Percentiles rank a stretch among this genome's conserved stretches.
phyloP scores from a whole-genome alignment of 495 filamentous ascomycete species.

The Podospora didyma region DNA sequence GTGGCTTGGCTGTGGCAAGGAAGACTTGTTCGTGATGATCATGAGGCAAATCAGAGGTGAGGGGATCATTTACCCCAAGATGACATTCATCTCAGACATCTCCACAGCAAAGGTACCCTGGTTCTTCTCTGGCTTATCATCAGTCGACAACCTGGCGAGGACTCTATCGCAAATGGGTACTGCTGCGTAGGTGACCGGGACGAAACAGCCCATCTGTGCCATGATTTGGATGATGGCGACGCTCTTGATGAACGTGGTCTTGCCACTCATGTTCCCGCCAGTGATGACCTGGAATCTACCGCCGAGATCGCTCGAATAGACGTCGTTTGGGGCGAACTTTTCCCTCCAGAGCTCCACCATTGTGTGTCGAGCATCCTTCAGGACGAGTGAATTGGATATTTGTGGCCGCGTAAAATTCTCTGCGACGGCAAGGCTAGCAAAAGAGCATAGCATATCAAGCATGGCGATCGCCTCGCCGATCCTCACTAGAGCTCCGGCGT shows the following conservation, averaged over 20 bases:
- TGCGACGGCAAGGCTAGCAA: constrained; percentile 71
- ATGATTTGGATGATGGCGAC: constrained; percentile 83
- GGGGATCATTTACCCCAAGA: constrained; percentile 59
- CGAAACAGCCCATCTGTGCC: constrained; percentile 90
- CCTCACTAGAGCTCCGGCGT: constrained; percentile 68
- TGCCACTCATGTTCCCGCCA: constrained; percentile 98
- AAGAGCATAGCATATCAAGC: constrained; percentile 86
- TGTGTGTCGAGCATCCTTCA: constrained; percentile 80
- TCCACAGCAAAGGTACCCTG: constrained; percentile 91
- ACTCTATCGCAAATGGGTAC: constrained; percentile 79
- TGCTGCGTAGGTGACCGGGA: constrained; percentile 78
- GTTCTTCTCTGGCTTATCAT: constrained; percentile 87
- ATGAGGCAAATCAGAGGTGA: constrained; percentile 7
- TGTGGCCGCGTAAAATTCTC: constrained; percentile 80
- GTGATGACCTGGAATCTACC: constrained; percentile 89
- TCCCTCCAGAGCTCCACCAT: constrained; percentile 55
- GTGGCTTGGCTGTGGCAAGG: constrained; percentile 57
- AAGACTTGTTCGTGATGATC: constrained; percentile 8
- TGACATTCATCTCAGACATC: constrained; percentile 94
- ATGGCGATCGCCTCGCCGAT: constrained; percentile 83
- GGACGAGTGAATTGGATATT: constrained; percentile 67
- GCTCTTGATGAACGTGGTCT: constrained; percentile 89
- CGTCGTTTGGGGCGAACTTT: constrained; percentile 80
- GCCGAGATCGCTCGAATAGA: constrained; percentile 70
- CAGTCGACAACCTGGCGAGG: constrained; percentile 80